phyloP scores from a whole-genome alignment of 495 filamentous ascomycete genomes.

The Xylaria intraflava region DNA sequence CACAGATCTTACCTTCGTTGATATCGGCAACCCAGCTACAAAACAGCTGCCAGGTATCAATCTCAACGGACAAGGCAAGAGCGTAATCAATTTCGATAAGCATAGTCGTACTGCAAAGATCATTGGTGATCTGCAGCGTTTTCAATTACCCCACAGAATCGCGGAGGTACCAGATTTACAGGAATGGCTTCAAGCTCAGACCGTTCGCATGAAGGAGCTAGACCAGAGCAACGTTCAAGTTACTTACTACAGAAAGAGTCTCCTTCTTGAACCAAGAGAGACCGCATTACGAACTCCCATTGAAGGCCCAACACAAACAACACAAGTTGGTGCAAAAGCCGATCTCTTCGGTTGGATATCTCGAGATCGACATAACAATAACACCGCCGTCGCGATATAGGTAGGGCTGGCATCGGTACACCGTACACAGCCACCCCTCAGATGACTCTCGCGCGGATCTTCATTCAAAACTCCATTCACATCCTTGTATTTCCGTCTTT shows the following conservation, averaged over 20 bases:
- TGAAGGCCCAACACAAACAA: constrained; percentile 30
- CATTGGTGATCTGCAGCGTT: constrained; percentile 91
- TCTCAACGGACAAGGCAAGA: constrained; percentile 49
- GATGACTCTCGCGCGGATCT: background rate
- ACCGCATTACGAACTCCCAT: constrained; percentile 41
- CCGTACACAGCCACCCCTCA: background rate
- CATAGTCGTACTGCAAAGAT: constrained; percentile 90
- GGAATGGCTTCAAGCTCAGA: constrained; percentile 83
- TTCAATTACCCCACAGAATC: constrained; percentile 91
- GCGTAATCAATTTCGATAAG: constrained; percentile 98
- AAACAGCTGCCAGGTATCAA: constrained; percentile 52
- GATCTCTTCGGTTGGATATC: constrained; percentile 34
- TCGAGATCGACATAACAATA: constrained; percentile 27
- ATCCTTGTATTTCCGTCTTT: constrained; percentile 1
- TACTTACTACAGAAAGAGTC: constrained; percentile 77
- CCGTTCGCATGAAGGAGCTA: constrained; percentile 70
- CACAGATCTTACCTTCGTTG: constrained; percentile 80
- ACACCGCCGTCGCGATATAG: constrained; percentile 19
- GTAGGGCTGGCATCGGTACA: background rate
- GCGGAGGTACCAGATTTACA: constrained; percentile 83
- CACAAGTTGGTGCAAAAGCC: constrained; percentile 16
- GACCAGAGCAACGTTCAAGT: constrained; percentile 74
- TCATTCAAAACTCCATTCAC: constrained; percentile 1
- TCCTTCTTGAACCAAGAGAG: constrained; percentile 82
- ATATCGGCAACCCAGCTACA: constrained; percentile 83